Evolutionary conservation across 495 filamentous ascomycete species (phyloP), one percentile per base, ranked within the genome.

Genomic region (Penicillium pancosmium): DNA sequence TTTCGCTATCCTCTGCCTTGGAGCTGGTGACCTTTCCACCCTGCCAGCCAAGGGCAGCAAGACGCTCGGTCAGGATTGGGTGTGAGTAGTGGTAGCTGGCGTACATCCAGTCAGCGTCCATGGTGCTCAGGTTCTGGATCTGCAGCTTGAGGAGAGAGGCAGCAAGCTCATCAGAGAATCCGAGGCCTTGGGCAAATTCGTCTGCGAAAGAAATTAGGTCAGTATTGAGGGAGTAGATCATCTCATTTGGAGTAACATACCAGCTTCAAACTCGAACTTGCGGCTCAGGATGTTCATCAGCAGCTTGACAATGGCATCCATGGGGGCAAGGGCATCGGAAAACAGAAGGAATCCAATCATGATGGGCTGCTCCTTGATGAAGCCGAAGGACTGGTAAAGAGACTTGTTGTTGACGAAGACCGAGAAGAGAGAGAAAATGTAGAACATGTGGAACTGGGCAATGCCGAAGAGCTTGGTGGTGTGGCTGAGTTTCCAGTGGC

Each of bases 81-180:
- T 98, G 94, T 8, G 92, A 97, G 82, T 93, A 96, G 78, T 98
- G 91, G 78, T 98, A 98, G 78, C 88, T 93, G 25, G 95, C 92
- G 73, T 97, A 98, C 78, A 97, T 83, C 89, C 89, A 95, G 73
- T 98, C 95, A 41, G 94, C 94, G 72, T 98, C 95, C 93, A 98
- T 97, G 56, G 90, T 95, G 77, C 91, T 93, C 56, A 98, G 82
- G 68, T 98, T 98, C 78, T 98, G 91, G 72, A 97, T 91, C 73
- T 98, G 94, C 40, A 98, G 89, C 79, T 98, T 98, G 76, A 98
- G 90, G 59, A 98, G 82, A 15, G 91, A 92, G 56, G 84, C 77
- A 10, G 92, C 91, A 27, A 98, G 86, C 66, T 97, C 87, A 21
- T 82, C 77, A n/a, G 86, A 86, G 74, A 95, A 97, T 19, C 95